phyloP scores from a whole-genome alignment of 2,329 filamentous ascomycete genomes.

The Hymenoscyphus infarciens region DNA sequence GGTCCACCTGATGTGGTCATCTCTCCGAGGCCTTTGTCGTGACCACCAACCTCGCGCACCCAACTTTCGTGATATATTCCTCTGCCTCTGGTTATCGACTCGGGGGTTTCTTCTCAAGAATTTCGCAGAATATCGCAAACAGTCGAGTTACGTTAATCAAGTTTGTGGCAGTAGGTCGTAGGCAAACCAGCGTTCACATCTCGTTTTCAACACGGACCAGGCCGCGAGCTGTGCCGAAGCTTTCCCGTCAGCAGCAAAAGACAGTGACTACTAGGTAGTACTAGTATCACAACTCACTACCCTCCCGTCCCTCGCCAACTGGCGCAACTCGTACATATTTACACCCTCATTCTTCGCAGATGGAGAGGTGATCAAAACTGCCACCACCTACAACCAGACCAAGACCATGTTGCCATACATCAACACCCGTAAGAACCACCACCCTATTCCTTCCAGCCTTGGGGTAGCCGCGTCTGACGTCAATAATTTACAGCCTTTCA shows the following conservation, averaged over 20 bases:
- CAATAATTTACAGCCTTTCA: conserved; percentile 50
- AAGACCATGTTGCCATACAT: conserved; percentile 60
- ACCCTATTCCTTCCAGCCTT: conserved; percentile 3
- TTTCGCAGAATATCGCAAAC: background rate
- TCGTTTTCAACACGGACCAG: background rate
- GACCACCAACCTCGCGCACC: background rate
- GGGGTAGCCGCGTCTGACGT: conserved; percentile 28
- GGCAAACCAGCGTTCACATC: background rate
- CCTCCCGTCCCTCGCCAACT: background rate
- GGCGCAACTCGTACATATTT: background rate
- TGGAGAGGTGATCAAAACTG: conserved; percentile 25
- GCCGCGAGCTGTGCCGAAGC: conserved; percentile 5
- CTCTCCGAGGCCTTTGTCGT: conserved; percentile 9
- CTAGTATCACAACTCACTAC: background rate
- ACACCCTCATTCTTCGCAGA: conserved; percentile 14
- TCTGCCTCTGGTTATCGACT: background rate
- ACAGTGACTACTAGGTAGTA: no score
- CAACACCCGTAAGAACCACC: conserved; percentile 48
- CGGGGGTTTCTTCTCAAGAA: background rate
- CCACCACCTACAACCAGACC: background rate
- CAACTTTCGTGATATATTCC: background rate
- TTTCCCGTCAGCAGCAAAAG: background rate
- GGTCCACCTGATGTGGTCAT: conserved; percentile 24
- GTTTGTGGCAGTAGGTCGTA: background rate
- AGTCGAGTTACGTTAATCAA: background rate